Percentiles rank a stretch among this genome's conserved stretches.
Conservation (phyloP, 805 yeast genomes). For the Saturnispora ahearnii region DNA sequence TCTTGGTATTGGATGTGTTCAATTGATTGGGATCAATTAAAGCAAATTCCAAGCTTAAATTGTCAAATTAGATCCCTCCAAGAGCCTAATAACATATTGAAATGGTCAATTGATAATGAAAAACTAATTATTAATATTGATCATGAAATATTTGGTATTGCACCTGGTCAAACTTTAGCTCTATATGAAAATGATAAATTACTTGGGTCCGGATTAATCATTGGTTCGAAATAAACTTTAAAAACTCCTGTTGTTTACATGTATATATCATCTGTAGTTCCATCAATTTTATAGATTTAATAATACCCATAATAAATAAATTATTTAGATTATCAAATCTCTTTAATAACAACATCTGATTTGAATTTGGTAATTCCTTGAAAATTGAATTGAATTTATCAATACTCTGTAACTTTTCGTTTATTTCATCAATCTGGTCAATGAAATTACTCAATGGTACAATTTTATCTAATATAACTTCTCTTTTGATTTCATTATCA, state of each 20-base stretch:
- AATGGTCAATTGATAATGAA: conserved; percentile 2
- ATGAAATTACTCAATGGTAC: background rate
- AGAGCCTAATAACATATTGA: conserved; percentile 32
- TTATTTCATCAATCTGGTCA: background rate
- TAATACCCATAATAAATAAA: background rate
- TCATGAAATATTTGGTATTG: conserved; percentile 57
- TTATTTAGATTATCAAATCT: background rate
- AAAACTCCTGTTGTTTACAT: conserved; percentile 13
- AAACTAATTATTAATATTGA: conserved; percentile 32
- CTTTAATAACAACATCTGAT: background rate
- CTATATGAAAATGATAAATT: conserved; percentile 59
- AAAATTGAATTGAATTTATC: conserved; percentile 1
- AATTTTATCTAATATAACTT: background rate
- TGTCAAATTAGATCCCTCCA: conserved; percentile 74
- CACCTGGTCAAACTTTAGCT: conserved; percentile 83
- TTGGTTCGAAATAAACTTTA: background rate
- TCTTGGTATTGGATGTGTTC: conserved; percentile 40
- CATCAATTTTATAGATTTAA: conserved; percentile 13
- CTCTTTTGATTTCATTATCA: background rate
- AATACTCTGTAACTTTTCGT: background rate
- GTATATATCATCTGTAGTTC: conserved; percentile 15
- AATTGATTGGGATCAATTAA: conserved; percentile 8
- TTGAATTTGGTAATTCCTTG: background rate
- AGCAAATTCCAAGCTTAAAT: conserved; percentile 22
- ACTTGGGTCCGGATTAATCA: conserved; percentile 52